Percentiles rank a stretch among this genome's conserved stretches.
phyloP scores from a whole-genome alignment of 768 basidiomycete species.

The Panaeolus papilionaceus region DNA sequence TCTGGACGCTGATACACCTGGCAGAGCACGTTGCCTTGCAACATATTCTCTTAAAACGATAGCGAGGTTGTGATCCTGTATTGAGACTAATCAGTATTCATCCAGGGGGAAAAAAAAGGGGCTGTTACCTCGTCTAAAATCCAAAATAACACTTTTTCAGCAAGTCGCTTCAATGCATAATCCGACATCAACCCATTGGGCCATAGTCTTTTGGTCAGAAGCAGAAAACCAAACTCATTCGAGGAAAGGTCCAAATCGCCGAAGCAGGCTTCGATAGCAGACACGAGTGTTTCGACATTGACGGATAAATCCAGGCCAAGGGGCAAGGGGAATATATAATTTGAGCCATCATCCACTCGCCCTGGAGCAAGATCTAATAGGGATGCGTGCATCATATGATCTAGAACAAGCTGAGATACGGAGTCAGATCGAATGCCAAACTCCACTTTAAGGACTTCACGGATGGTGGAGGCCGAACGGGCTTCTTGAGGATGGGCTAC shows the following conservation, averaged over 20 bases:
- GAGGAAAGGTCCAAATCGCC: slow-evolving; percentile 73
- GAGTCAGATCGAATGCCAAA: slow-evolving; percentile 61
- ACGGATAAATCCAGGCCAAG: slow-evolving; percentile 73
- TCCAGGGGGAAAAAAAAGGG: background rate
- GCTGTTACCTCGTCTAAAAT: slow-evolving; percentile 68
- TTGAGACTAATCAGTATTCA: slow-evolving; percentile 3
- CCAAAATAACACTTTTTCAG: slow-evolving; percentile 67
- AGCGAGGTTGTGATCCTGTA: slow-evolving; percentile 71
- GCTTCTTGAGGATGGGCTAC: slow-evolving; percentile 40
- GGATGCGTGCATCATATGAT: slow-evolving; percentile 66
- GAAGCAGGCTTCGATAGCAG: slow-evolving; percentile 74
- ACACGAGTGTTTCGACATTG: slow-evolving; percentile 75
- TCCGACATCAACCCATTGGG: slow-evolving; percentile 76
- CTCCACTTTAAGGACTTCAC: slow-evolving; percentile 62
- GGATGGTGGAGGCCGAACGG: slow-evolving; percentile 36
- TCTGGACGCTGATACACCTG: slow-evolving; percentile 61
- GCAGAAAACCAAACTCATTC: slow-evolving; percentile 75
- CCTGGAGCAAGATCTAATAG: slow-evolving; percentile 49
- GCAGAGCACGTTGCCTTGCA: slow-evolving; percentile 59
- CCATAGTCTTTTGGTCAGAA: slow-evolving; percentile 75
- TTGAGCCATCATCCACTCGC: slow-evolving; percentile 36
- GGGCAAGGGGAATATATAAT: slow-evolving; percentile 72
- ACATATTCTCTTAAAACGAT: slow-evolving; percentile 72
- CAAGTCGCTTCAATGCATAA: slow-evolving; percentile 69
- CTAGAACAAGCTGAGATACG: slow-evolving; percentile 58